Evolutionary conservation across 495 filamentous ascomycete species (phyloP).

Genomic region (Thermothielavioides terrestris): DNA sequence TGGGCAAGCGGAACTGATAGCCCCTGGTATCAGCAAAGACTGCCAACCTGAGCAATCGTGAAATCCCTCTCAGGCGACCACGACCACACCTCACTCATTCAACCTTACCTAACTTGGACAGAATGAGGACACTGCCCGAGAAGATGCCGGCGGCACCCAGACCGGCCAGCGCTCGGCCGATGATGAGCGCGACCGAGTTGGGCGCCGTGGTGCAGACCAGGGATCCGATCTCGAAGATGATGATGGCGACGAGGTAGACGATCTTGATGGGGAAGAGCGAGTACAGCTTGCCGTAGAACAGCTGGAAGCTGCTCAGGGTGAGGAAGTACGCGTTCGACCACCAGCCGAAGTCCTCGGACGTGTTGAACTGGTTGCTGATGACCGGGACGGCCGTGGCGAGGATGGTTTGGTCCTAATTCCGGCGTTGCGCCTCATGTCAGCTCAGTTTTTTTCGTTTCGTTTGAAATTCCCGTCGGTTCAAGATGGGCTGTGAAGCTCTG

Average conservation of each 20-base stretch:
- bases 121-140: conserved; percentile 33
- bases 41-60: too few species aligned
- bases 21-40: too few species aligned
- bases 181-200: conserved; percentile 40
- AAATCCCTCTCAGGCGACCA: too few species aligned
- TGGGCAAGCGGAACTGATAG: too few species aligned
- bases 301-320: conserved; percentile 38
- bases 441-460: too few species aligned
- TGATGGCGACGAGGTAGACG: conserved; percentile 31
- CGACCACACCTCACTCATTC: too few species aligned
- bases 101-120: too few species aligned
- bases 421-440: too few species aligned
- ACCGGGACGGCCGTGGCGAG: conserved; percentile 3
- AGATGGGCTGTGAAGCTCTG: too few species aligned
- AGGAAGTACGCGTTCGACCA: conserved; percentile 47
- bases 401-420: conserved; percentile 4
- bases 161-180: conserved; percentile 31
- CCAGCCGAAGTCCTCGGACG: conserved; percentile 30
- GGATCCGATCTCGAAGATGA: conserved; percentile 45
- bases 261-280: conserved; percentile 35
- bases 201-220: conserved; percentile 45
- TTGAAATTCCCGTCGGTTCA: too few species aligned
- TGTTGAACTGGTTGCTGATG: conserved; percentile 2
- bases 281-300: conserved; percentile 17
- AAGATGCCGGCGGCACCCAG: conserved; percentile 23